Percentiles rank a stretch among this genome's conserved stretches.
phyloP scores from a whole-genome alignment of 2,329 filamentous ascomycete species.

The Apiospora sp. region DNA sequence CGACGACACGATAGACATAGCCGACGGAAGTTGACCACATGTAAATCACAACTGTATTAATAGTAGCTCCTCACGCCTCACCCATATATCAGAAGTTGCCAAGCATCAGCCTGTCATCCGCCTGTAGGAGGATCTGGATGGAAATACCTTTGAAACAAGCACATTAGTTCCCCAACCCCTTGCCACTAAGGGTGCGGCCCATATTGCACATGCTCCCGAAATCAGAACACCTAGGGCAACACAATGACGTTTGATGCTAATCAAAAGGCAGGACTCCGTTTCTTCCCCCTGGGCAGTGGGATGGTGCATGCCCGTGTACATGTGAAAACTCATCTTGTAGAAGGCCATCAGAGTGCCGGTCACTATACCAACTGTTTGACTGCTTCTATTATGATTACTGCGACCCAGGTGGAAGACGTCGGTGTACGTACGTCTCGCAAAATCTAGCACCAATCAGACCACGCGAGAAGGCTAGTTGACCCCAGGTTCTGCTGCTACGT shows the following conservation, averaged over 20 bases:
- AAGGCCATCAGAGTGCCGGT: no score
- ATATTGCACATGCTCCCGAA: no score
- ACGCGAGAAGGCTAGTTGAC: neutral
- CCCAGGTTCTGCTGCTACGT: neutral
- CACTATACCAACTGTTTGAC: no score
- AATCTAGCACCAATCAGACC: neutral
- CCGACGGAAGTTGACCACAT: neutral
- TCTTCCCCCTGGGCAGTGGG: no score
- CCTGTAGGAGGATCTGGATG: neutral
- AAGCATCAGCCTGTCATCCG: neutral
- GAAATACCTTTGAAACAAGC: neutral
- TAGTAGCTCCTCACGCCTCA: conserved; percentile 20
- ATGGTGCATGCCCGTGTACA: no score
- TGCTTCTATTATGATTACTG: no score
- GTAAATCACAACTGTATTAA: conserved; percentile 3
- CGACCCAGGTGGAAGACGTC: neutral
- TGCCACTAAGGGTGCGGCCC: no score
- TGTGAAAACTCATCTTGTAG: no score
- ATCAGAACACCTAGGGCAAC: no score
- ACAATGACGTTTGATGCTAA: no score
- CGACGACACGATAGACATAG: conserved; percentile 6
- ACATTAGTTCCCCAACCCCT: neutral
- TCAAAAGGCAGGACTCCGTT: no score
- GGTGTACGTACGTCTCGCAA: neutral
- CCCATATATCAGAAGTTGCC: neutral